Conservation (phyloP, 2,329 filamentous ascomycete species). For the Phialophora tarda region DNA sequence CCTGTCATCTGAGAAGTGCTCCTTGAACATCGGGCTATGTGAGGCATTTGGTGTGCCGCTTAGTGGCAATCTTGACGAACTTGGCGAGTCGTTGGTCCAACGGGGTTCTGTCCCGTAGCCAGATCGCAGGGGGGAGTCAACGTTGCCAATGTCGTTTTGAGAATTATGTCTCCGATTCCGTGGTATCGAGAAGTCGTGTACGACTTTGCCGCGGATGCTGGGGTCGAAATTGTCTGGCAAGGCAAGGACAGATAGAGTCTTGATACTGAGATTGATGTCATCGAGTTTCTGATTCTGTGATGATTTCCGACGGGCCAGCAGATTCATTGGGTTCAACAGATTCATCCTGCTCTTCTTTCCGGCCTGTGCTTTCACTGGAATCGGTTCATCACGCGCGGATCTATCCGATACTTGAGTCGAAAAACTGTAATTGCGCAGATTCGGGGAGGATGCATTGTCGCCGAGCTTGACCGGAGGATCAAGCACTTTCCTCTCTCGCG, state of each 20-base stretch:
- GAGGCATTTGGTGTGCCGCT: constrained; percentile 23
- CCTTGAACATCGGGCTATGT: constrained; percentile 65
- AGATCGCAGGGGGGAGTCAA: constrained; percentile 30
- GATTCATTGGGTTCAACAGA: constrained; percentile 65
- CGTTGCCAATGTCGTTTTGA: constrained; percentile 32
- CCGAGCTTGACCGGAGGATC: constrained; percentile 22
- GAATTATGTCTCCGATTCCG: constrained; percentile 53
- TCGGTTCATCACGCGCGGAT: constrained; percentile 27
- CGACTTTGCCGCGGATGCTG: constrained; percentile 65
- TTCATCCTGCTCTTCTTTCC: constrained; percentile 59
- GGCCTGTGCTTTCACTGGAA: constrained; percentile 43
- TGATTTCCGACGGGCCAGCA: constrained; percentile 63
- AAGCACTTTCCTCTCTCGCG: constrained; percentile 19
- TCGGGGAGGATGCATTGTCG: constrained; percentile 30
- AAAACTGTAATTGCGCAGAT: constrained; percentile 31
- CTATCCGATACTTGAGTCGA: constrained; percentile 21
- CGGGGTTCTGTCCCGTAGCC: constrained; percentile 17
- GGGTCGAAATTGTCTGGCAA: constrained; percentile 68
- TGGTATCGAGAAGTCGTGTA: constrained; percentile 70
- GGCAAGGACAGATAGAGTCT: constrained; percentile 54
- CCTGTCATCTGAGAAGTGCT: constrained; percentile 63
- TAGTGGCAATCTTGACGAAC: constrained; percentile 10
- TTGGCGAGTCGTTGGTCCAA: constrained; percentile 18
- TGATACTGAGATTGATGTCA: constrained; percentile 57
- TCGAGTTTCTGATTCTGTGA: constrained; percentile 58